A percentile compares a stretch with the other conserved stretches of the same genome.
These are phyloP conservation scores for Sherardia arvensis DNA, from an alignment of 257 asterid genomes.

Conservation along the genomic window DNA sequence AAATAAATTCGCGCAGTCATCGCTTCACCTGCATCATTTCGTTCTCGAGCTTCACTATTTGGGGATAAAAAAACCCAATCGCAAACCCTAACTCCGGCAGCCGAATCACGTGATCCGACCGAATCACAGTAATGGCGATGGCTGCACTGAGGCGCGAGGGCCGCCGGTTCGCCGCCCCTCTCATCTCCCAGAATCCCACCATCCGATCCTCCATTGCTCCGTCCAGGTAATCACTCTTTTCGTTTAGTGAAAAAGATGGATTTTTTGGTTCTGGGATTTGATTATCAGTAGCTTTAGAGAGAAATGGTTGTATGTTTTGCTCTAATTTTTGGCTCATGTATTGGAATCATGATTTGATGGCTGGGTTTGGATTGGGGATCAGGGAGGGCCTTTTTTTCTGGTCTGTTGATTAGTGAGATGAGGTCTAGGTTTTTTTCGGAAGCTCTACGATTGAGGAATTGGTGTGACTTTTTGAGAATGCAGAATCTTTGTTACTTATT, in stretches of 20 bases:
- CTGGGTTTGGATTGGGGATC: not conserved
- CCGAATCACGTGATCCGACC: conserved; percentile 11
- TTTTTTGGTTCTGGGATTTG: not conserved
- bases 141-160: conserved; percentile 88
- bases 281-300: not conserved
- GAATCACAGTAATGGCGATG: conserved; percentile 60
- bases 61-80: not conserved
- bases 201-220: conserved; percentile 55
- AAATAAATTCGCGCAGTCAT: not conserved
- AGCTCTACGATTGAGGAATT: not conserved
- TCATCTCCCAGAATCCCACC: conserved; percentile 46
- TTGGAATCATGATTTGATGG: not conserved
- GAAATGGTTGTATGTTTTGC: no score
- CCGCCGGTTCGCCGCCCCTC: conserved; percentile 69
- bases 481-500: not conserved
- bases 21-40: not conserved
- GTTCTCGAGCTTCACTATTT: not conserved
- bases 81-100: not conserved
- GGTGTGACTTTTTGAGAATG: not conserved
- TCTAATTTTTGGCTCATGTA: not conserved
- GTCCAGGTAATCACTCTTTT: conserved; percentile 40
- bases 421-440: not conserved
- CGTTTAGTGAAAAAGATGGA: no score
- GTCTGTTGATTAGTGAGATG: not conserved
- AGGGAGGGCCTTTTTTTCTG: not conserved